A percentile compares a stretch with the other conserved stretches of the same genome.
Evolutionary conservation across 2,329 filamentous ascomycete species (phyloP).

Genomic region (Sarocladium brachiariae): DNA sequence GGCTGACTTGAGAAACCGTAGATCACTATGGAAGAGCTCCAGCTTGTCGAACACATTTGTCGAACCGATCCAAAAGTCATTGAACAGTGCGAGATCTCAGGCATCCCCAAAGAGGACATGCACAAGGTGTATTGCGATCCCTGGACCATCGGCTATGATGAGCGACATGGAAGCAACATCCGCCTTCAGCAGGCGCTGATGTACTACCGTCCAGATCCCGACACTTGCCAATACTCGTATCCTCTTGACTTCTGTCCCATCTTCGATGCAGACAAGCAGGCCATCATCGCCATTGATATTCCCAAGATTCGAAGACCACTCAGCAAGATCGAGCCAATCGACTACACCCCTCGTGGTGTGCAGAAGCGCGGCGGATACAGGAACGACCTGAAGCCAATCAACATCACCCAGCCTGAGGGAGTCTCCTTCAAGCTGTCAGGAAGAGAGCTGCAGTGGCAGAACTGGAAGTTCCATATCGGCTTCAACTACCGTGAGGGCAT

Average conservation of each 20-base stretch:
- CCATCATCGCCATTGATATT: constrained; percentile 78
- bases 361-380: constrained; percentile 70
- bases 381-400: constrained; percentile 74
- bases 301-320: constrained; percentile 70
- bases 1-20: constrained; percentile 28
- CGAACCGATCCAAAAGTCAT: constrained; percentile 80
- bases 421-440: constrained; percentile 78
- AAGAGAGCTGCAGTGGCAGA: constrained; percentile 77
- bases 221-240: constrained; percentile 86
- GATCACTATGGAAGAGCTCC: constrained; percentile 89
- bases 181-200: constrained; percentile 88
- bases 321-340: constrained; percentile 63
- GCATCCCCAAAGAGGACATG: constrained; percentile 81
- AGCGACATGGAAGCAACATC: constrained; percentile 71
- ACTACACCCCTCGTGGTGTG: constrained; percentile 71
- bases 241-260: constrained; percentile 93
- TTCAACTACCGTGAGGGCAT: constrained; percentile 95
- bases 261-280: constrained; percentile 70
- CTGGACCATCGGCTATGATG: constrained; percentile 93
- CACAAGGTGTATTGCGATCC: constrained; percentile 94
- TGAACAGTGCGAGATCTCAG: constrained; percentile 79
- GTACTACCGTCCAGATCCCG: constrained; percentile 84
- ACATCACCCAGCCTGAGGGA: constrained; percentile 82
- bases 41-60: constrained; percentile 68
- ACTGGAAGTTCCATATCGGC: constrained; percentile 87